Base-by-base conservation (phyloP, 495 filamentous ascomycete genomes). In the Aspergillus homomorphus region DNA sequence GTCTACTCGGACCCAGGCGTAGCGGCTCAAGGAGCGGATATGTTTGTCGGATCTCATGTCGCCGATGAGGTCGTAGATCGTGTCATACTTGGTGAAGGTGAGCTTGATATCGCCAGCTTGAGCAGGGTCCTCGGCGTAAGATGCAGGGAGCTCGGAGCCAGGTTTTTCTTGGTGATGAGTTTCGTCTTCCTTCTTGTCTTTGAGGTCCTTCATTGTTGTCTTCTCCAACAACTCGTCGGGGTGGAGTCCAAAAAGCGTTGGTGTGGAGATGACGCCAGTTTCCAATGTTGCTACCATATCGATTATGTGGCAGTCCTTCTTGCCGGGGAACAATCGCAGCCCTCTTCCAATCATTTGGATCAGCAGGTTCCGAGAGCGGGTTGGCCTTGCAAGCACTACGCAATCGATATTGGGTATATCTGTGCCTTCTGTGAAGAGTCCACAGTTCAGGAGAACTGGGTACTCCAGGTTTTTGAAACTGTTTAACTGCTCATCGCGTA, bases 361-460 rank as follows among this genome's bases (percentile, higher is more conserved):
- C 2, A 99, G 80, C 8, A 99, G 78, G 61, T 96, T 97, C 20
- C 87, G 84, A 16, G 94, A 98, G 54, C 85, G 84, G 9, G 94
- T 99, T 3, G 94, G 94, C 33, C 95, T 77, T 6, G 91, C 92
- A 43, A 99, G 78, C 14, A 99, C 67, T 10, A 99, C 81, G 58
- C 94, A 98, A 69, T 99, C 94, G 57, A 98, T 90, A 67, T 98
- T 98, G 4, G 94, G 94, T 18, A 98, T 94, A 66, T 99, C 94
- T 10, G 95, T 99, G 15, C 88, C 93, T 75, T 99, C 94, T 2
- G 93, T 98, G 62, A 96, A 97, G 51, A 99, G 86, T 3, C 92
- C 92, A 70, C 94, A 98, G 68, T 99, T 99, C 33, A 99, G 69
- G 16, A 99, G 82, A 5, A 99, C 89, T 0, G 90, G 90, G 56